Percentiles rank a stretch among this genome's conserved stretches.
Evolutionary conservation across 441 rosid species (phyloP).

Genomic region (Aquilaria agallochum): DNA sequence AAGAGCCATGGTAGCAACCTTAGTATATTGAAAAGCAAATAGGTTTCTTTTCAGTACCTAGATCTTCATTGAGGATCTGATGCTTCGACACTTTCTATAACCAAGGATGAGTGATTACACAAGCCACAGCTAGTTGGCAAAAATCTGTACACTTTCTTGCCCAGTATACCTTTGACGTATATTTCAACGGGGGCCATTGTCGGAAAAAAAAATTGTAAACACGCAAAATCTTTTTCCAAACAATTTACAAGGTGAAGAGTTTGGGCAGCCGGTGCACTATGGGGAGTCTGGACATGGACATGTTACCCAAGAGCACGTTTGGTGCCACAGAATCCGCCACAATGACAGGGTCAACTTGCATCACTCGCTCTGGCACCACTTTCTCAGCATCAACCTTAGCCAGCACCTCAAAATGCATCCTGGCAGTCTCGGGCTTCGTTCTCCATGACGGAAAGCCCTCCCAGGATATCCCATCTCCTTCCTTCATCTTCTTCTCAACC

Average conservation of each 20-base stretch:
- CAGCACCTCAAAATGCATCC: constrained; percentile 77
- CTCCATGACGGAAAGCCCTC: constrained; percentile 57
- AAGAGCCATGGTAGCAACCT: too few relatives aligned
- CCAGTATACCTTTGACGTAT: too few relatives aligned
- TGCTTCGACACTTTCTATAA: too few relatives aligned
- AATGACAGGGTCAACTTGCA: constrained; percentile 46
- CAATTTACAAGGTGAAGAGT: constrained; percentile 50
- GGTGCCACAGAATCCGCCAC: constrained; percentile 52
- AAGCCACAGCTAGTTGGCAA: too few relatives aligned
- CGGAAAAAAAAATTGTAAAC: too few relatives aligned
- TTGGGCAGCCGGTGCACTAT: constrained; percentile 45
- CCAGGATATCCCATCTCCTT: constrained; percentile 28
- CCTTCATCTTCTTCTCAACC: constrained; percentile 60
- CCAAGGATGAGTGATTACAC: too few relatives aligned
- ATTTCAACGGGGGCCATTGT: too few relatives aligned
- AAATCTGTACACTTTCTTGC: too few relatives aligned
- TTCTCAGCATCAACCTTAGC: constrained; percentile 75
- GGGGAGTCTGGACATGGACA: constrained; percentile 45
- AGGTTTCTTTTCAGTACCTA: too few relatives aligned
- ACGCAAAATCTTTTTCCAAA: not conserved
- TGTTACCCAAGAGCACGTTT: constrained; percentile 39
- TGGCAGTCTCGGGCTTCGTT: constrained; percentile 56
- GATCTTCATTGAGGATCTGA: too few relatives aligned
- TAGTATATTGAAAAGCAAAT: too few relatives aligned
- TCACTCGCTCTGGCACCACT: constrained; percentile 55